These are phyloP conservation scores for Hypoxylon trugodes DNA, from an alignment of 495 filamentous ascomycete genomes.

Conservation along the genomic window DNA sequence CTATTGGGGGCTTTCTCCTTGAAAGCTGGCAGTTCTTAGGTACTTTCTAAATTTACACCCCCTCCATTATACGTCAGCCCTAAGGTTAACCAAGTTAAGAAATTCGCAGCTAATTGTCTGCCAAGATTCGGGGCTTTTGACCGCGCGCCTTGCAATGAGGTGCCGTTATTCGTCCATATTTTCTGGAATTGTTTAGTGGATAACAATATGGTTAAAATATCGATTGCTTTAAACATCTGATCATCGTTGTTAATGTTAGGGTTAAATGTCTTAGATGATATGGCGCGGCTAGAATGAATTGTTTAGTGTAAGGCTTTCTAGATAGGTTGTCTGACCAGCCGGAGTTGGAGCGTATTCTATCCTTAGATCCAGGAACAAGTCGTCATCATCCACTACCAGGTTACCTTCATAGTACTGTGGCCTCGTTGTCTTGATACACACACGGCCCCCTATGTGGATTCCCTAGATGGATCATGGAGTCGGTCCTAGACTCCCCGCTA, in stretches of 20 bases:
- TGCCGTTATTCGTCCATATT: constrained; percentile 3
- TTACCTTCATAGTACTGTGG: constrained; percentile 2
- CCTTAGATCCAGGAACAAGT: constrained; percentile 33
- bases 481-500: constrained; percentile 9
- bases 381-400: constrained; percentile 16
- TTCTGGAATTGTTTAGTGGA: constrained; percentile 29
- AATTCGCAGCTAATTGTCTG: constrained; percentile 10
- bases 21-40: not conserved
- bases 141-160: constrained; percentile 19
- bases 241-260: constrained; percentile 12
- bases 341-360: constrained; percentile 14
- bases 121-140: constrained; percentile 23
- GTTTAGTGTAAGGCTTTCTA: constrained; percentile 7
- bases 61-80: constrained; percentile 35
- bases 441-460: constrained; percentile 32
- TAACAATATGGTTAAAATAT: constrained; percentile 14
- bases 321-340: constrained; percentile 6
- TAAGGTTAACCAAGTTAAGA: constrained; percentile 24
- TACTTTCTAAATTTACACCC: constrained; percentile 17
- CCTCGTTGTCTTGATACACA: constrained; percentile 27
- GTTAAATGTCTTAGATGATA: not conserved
- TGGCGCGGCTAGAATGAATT: constrained; percentile 14
- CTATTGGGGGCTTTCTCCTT: not conserved
- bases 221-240: constrained; percentile 9
- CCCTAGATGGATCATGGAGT: constrained; percentile 29